Percentiles rank a stretch among this genome's conserved stretches.
Evolutionary conservation across 2,329 filamentous ascomycete species (phyloP).

Genomic region (Cordyceps farinosa): DNA sequence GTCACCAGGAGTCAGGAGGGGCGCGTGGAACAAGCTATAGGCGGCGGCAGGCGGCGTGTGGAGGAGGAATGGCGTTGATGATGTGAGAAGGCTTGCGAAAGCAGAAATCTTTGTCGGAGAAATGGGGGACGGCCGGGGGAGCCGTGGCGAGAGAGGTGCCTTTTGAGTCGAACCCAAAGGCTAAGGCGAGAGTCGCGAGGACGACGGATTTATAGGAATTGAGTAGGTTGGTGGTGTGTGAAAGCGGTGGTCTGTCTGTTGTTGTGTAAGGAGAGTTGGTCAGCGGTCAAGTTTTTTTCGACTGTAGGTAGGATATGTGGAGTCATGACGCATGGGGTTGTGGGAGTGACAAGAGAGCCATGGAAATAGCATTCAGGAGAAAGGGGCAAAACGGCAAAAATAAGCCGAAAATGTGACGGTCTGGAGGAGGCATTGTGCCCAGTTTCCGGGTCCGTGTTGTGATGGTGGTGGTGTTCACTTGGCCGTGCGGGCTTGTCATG

Average conservation of each 20-base stretch:
- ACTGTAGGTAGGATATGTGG: slow-evolving; percentile 1
- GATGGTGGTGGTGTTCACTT: background rate
- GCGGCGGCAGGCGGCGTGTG: slow-evolving; percentile 42
- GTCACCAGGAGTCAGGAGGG: slow-evolving; percentile 47
- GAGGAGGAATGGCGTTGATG: slow-evolving; percentile 63
- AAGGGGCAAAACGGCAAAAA: slow-evolving; percentile 1
- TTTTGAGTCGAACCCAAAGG: slow-evolving; percentile 67
- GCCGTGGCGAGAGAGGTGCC: slow-evolving; percentile 57
- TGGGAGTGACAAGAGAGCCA: background rate
- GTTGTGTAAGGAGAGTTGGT: slow-evolving; percentile 11
- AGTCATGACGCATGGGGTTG: slow-evolving; percentile 14
- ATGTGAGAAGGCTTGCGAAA: slow-evolving; percentile 61
- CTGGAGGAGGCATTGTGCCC: background rate
- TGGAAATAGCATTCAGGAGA: slow-evolving; percentile 1
- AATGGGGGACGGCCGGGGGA: slow-evolving; percentile 57
- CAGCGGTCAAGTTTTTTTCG: slow-evolving; percentile 19
- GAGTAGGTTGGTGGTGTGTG: background rate
- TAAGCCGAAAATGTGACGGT: background rate
- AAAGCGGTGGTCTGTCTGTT: background rate
- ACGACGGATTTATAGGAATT: slow-evolving; percentile 4
- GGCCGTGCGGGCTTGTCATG: slow-evolving; percentile 1
- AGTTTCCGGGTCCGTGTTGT: background rate
- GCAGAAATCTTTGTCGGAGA: slow-evolving; percentile 69
- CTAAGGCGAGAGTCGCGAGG: slow-evolving; percentile 25
- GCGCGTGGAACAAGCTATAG: slow-evolving; percentile 47